Percentiles rank a stretch among this genome's conserved stretches.
Evolutionary conservation across 2,329 filamentous ascomycete genomes (phyloP).

Genomic region (Aspergillus ustus): DNA sequence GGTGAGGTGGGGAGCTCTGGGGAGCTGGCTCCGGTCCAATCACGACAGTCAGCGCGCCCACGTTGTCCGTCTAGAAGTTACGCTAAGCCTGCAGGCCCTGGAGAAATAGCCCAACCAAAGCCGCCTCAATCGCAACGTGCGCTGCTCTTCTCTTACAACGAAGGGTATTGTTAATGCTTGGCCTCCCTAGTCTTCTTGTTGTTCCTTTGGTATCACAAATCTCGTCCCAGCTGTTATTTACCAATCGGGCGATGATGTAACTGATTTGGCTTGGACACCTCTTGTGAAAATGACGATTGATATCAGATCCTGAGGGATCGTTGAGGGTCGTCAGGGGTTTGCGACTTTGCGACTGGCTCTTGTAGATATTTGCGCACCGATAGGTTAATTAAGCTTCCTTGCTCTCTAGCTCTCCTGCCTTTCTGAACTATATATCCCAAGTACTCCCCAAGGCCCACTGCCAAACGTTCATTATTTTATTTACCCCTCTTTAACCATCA

Average conservation of each 20-base stretch:
- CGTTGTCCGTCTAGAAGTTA: slow-evolving; percentile 19
- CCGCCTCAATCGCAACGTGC: slow-evolving; percentile 16
- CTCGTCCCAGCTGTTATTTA: background rate
- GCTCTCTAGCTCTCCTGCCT: background rate
- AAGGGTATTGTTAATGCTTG: slow-evolving; percentile 11
- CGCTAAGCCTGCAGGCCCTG: slow-evolving; percentile 11
- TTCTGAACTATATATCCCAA: background rate
- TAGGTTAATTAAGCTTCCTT: background rate
- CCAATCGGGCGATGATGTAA: slow-evolving; percentile 4
- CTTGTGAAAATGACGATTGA: background rate
- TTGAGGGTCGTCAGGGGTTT: background rate
- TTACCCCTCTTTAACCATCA: background rate
- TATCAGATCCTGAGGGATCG: background rate
- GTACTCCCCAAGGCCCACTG: background rate
- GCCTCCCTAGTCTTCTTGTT: background rate
- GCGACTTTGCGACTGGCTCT: background rate
- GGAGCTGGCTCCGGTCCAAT: slow-evolving; percentile 27
- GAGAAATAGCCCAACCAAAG: slow-evolving; percentile 17
- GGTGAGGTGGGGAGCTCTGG: slow-evolving; percentile 24
- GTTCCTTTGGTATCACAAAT: background rate
- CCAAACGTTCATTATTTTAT: background rate
- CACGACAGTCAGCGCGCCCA: slow-evolving; percentile 19
- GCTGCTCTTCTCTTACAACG: background rate
- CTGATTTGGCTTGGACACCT: background rate
- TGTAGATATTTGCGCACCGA: background rate